Evolutionary conservation across 2,329 filamentous ascomycete genomes (phyloP).

Genomic region (Periconia sp.): DNA sequence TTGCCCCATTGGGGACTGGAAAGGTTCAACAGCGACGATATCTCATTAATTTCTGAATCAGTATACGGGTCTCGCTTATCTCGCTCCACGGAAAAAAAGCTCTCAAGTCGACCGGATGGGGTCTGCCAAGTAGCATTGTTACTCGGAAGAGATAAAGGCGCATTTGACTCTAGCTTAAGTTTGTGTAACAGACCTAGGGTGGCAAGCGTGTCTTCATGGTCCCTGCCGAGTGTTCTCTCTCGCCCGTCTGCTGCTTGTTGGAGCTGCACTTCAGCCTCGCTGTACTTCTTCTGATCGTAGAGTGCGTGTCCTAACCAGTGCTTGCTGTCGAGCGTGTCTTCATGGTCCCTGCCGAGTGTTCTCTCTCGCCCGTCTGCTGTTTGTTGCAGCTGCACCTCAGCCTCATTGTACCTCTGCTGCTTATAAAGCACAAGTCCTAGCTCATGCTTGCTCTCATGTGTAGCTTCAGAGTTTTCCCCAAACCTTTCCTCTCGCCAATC

Average conservation of each 20-base stretch:
- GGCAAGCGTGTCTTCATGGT: not conserved
- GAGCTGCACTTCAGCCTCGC: not conserved
- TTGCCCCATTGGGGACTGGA: not conserved
- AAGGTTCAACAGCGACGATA: not conserved
- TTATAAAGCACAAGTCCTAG: not conserved
- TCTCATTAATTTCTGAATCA: not conserved
- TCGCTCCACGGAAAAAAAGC: not conserved
- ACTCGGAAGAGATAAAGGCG: not conserved
- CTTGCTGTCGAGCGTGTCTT: conserved; percentile 2
- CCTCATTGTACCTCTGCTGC: conserved; percentile 3
- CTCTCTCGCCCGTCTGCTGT: not conserved
- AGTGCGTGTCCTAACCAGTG: conserved; percentile 3
- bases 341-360: not conserved
- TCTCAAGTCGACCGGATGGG: not conserved
- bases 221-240: not conserved
- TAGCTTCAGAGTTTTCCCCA: not conserved
- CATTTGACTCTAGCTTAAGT: not conserved
- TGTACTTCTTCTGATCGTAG: conserved; percentile 4
- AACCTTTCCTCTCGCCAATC: not conserved
- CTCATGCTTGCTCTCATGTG: not conserved
- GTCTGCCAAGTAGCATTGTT: not conserved
- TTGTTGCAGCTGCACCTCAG: not conserved
- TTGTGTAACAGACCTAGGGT: not conserved
- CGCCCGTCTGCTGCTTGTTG: not conserved
- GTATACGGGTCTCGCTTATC: not conserved